These are phyloP conservation scores for Trypanosoma lewisi DNA, from an alignment of 208 protist genomes.

Conservation along the genomic window DNA sequence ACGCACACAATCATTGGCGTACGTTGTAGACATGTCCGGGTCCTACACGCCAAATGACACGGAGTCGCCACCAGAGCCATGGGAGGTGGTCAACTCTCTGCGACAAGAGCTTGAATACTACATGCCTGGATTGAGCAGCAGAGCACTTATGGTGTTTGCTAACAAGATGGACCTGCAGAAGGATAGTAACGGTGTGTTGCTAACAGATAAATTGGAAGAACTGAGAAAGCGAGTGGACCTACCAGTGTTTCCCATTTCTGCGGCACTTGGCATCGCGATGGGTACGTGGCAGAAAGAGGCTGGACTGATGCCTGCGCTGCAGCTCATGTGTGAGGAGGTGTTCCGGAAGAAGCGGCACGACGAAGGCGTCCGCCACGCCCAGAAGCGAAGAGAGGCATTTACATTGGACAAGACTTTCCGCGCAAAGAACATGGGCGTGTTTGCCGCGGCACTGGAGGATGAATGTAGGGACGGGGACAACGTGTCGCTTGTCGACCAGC, in stretches of 20 bases:
- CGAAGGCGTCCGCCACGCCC: constrained; percentile 31
- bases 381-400: constrained; percentile 29
- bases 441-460: constrained; percentile 14
- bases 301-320: constrained; percentile 52
- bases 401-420: constrained; percentile 65
- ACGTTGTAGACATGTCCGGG: constrained; percentile 89
- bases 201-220: constrained; percentile 59
- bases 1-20: constrained; percentile 81
- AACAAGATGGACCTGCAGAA: constrained; percentile 90
- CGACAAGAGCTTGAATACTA: constrained; percentile 88
- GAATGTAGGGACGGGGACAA: constrained; percentile 2
- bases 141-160: constrained; percentile 81
- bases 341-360: constrained; percentile 56
- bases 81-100: constrained; percentile 81
- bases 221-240: constrained; percentile 54
- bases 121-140: constrained; percentile 55
- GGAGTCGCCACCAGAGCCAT: constrained; percentile 48
- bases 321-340: constrained; percentile 69
- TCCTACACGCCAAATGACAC: constrained; percentile 50
- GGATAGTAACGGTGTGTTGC: constrained; percentile 46
- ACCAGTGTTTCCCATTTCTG: constrained; percentile 90
- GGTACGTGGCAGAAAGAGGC: constrained; percentile 49
- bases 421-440: constrained; percentile 74
- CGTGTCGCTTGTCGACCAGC: constrained; percentile 81
- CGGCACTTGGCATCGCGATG: constrained; percentile 64